Evolutionary conservation across 1,139 yeast genomes (phyloP).

Genomic region (Kluyveromyces marxianus): DNA sequence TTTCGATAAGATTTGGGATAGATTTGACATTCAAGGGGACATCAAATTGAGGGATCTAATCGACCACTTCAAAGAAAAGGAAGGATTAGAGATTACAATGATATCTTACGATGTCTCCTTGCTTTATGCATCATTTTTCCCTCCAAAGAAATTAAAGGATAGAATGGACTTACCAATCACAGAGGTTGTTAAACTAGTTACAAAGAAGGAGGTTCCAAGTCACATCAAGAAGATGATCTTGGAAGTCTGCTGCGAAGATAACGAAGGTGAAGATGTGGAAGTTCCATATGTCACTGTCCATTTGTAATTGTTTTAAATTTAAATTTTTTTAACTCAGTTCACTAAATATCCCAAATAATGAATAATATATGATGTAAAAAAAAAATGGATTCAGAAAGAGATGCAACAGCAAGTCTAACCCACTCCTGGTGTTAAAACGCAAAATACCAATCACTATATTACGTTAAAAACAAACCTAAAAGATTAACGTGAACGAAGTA

Average conservation of each 20-base stretch:
- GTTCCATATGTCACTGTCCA: conserved; percentile 76
- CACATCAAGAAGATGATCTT: conserved; percentile 72
- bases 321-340: neutral
- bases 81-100: conserved; percentile 86
- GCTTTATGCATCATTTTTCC: conserved; percentile 88
- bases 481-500: too few relatives aligned
- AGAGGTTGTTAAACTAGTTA: conserved; percentile 67
- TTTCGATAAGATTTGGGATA: conserved; percentile 91
- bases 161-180: conserved; percentile 63
- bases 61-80: conserved; percentile 67
- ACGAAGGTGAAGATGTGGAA: conserved; percentile 90
- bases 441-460: too few relatives aligned
- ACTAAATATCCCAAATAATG: too few relatives aligned
- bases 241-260: conserved; percentile 89
- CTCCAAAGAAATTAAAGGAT: conserved; percentile 81
- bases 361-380: too few relatives aligned
- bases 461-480: too few relatives aligned
- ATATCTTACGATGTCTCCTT: conserved; percentile 85
- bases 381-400: too few relatives aligned
- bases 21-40: conserved; percentile 77
- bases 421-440: too few relatives aligned
- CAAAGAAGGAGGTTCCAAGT: conserved; percentile 74
- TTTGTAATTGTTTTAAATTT: conserved; percentile 23
- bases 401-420: too few relatives aligned
- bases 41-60: conserved; percentile 69